phyloP scores from a whole-genome alignment of 148 eudicot species.

The Fagopyrum tataricum region DNA sequence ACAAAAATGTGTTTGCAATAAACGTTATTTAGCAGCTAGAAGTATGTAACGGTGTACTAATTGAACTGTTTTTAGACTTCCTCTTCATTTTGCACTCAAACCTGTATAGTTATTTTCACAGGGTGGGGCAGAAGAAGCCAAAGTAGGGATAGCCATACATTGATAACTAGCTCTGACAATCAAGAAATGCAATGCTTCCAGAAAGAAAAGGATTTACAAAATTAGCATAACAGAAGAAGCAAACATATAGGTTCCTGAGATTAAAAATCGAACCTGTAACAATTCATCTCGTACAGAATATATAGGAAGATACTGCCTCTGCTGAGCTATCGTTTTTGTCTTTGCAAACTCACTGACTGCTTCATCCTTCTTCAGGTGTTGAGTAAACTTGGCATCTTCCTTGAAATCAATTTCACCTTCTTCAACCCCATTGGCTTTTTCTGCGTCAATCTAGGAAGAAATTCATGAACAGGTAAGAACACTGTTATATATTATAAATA shows the following conservation, averaged over 20 bases:
- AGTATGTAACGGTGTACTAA: too few species aligned
- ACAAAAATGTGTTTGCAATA: too few species aligned
- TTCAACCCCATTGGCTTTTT: conserved; percentile 82
- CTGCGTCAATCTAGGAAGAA: conserved; percentile 77
- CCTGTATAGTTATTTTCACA: too few species aligned
- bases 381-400: conserved; percentile 89
- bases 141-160: not conserved
- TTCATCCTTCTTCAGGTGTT: conserved; percentile 80
- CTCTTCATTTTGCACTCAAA: too few species aligned
- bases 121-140: not conserved
- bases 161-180: not conserved
- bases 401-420: conserved; percentile 94
- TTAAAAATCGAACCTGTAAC: conserved; percentile 52
- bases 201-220: conserved; percentile 1
- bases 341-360: conserved; percentile 91
- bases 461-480: conserved; percentile 5
- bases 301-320: conserved; percentile 91
- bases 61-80: too few species aligned
- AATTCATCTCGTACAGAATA: conserved; percentile 89
- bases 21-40: too few species aligned
- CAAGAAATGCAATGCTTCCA: not conserved
- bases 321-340: conserved; percentile 79
- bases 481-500: not conserved
- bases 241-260: not conserved
- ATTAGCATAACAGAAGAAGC: not conserved